Conservation (phyloP, 306 rosid species). For the Abrus precatorius region DNA sequence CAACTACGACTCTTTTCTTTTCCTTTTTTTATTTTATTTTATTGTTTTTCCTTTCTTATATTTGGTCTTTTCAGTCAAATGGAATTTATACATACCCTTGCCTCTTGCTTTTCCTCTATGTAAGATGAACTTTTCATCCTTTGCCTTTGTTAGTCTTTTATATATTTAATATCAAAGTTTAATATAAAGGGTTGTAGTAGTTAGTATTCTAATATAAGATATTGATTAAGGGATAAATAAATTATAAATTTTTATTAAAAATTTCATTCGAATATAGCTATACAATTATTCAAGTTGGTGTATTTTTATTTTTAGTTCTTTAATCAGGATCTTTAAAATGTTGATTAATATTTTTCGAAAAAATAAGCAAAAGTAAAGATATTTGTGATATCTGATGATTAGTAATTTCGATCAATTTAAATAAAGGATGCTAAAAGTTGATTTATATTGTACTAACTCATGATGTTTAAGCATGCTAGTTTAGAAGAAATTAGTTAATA, state of each 20-base stretch:
- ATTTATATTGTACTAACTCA: not conserved
- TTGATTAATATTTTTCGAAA: no score
- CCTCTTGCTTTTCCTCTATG: not conserved
- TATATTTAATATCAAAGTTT: not conserved
- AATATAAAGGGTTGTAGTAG: not conserved
- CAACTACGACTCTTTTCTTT: not conserved
- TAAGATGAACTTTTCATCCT: not conserved
- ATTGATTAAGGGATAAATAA: no score
- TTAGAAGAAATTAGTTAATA: not conserved
- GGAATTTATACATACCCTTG: not conserved
- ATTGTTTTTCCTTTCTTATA: not conserved
- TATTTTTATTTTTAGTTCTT: no score
- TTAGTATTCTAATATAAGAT: no score
- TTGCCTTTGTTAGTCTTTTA: not conserved
- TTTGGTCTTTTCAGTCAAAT: not conserved
- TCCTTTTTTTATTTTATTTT: not conserved
- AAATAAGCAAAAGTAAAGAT: not conserved
- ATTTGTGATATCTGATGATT: not conserved
- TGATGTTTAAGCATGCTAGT: not conserved
- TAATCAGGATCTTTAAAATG: no score
- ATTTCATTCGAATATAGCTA: no score
- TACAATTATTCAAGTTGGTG: no score
- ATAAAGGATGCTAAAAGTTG: not conserved
- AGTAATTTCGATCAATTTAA: not conserved
- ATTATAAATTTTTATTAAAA: no score